These are phyloP conservation scores for Nothomitra cinnamomea DNA, from an alignment of 2,329 filamentous ascomycete species.

Conservation along the genomic window DNA sequence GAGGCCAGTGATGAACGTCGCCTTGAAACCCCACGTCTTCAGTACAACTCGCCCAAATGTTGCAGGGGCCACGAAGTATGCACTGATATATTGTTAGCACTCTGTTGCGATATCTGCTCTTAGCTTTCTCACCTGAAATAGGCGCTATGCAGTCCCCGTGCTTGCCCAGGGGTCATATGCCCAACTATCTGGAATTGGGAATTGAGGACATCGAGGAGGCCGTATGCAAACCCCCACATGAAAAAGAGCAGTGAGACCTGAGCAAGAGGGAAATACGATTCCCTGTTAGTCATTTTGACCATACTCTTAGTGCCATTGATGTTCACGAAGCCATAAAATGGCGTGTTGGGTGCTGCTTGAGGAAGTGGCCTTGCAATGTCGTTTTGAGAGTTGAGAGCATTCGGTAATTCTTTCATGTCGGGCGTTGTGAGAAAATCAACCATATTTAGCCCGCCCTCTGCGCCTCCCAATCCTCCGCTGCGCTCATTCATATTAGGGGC, in stretches of 20 bases:
- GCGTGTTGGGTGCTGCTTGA: conserved; percentile 21
- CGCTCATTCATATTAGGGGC: conserved; percentile 28
- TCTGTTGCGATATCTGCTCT: neutral
- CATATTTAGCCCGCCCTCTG: conserved; percentile 16
- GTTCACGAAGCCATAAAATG: conserved; percentile 46
- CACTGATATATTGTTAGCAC: conserved; percentile 14
- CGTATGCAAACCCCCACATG: conserved; percentile 6
- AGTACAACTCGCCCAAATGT: conserved; percentile 37
- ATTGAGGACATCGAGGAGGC: conserved; percentile 29
- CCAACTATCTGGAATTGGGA: conserved; percentile 37
- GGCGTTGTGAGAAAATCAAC: conserved; percentile 37
- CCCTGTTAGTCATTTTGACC: conserved; percentile 37
- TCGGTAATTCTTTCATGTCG: conserved; percentile 24
- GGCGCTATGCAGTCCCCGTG: conserved; percentile 37
- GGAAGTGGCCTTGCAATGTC: conserved; percentile 18
- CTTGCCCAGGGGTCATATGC: conserved; percentile 27
- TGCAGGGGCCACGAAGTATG: conserved; percentile 39
- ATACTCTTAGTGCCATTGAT: conserved; percentile 39
- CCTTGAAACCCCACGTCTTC: conserved; percentile 43
- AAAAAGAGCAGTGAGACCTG: conserved; percentile 5
- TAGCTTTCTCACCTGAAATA: conserved; percentile 31
- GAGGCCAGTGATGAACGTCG: conserved; percentile 42
- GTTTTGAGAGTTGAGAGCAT: conserved; percentile 22
- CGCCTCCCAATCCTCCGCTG: too few relatives aligned
- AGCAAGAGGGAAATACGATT: conserved; percentile 38